Conservation (phyloP, 2,329 filamentous ascomycete genomes). For the Cercospora sp. region DNA sequence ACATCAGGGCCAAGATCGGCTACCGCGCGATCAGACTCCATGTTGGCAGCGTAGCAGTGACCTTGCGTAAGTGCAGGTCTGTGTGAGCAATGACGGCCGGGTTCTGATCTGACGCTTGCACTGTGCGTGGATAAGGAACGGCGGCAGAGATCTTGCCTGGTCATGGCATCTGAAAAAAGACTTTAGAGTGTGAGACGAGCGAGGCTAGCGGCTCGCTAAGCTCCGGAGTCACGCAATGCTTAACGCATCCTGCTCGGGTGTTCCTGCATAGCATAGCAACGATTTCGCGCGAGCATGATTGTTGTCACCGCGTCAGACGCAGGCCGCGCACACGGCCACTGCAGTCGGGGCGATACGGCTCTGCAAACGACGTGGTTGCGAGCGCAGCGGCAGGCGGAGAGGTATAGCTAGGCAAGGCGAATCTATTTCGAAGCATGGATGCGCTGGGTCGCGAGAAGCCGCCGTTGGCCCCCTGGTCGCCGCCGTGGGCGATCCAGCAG, state of each 20-base stretch:
- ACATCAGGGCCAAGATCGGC: conserved; percentile 67
- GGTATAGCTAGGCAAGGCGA: not conserved
- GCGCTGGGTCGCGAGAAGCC: not conserved
- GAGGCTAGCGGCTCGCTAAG: not conserved
- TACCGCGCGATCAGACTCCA: conserved; percentile 74
- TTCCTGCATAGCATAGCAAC: conserved; percentile 6
- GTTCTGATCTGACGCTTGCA: not conserved
- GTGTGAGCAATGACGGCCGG: not conserved
- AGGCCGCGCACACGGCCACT: not conserved
- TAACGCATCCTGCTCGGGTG: not conserved
- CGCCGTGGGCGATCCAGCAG: not conserved
- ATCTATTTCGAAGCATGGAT: conserved; percentile 2
- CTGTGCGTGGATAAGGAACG: not conserved
- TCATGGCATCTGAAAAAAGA: not conserved
- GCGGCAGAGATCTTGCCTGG: not conserved
- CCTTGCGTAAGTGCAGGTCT: not conserved
- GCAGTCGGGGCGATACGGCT: not conserved
- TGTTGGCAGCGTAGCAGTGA: conserved; percentile 39
- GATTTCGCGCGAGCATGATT: not conserved
- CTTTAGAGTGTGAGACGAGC: not conserved
- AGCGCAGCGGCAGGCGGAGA: not conserved
- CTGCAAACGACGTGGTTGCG: not conserved
- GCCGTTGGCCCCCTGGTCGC: not conserved
- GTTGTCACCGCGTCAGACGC: not conserved
- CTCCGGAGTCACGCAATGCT: conserved; percentile 5